These are phyloP conservation scores for Chlorociboria aeruginascens DNA, from an alignment of 495 filamentous ascomycete genomes.

Conservation along the genomic window DNA sequence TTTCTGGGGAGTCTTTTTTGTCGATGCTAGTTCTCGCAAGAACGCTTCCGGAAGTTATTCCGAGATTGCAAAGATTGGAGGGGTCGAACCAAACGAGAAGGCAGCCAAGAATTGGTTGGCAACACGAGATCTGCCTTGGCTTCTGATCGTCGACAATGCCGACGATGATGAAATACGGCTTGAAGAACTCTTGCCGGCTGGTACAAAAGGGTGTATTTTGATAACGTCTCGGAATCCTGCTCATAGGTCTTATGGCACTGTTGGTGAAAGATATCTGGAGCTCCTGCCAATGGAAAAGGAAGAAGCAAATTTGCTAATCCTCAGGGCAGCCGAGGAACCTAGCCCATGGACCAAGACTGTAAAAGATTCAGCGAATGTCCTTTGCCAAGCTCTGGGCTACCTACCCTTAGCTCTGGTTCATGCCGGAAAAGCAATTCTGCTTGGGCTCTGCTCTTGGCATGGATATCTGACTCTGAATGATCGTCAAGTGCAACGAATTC, in stretches of 20 bases:
- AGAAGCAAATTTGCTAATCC: slow-evolving; percentile 24
- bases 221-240: slow-evolving; percentile 27
- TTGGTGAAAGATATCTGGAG: slow-evolving; percentile 16
- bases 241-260: slow-evolving; percentile 20
- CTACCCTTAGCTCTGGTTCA: slow-evolving; percentile 26
- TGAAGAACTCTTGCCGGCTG: slow-evolving; percentile 21
- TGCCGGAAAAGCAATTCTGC: slow-evolving; percentile 22
- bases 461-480: slow-evolving; percentile 18
- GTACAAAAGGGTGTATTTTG: slow-evolving; percentile 22
- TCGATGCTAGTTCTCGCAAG: slow-evolving; percentile 18
- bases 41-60: slow-evolving; percentile 8
- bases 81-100: slow-evolving; percentile 17
- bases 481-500: slow-evolving; percentile 13
- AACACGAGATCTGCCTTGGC: slow-evolving; percentile 15
- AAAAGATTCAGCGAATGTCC: slow-evolving; percentile 6
- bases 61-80: slow-evolving; percentile 19
- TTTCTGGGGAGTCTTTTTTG: slow-evolving; percentile 19
- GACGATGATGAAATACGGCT: slow-evolving; percentile 22
- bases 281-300: slow-evolving; percentile 21
- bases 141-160: slow-evolving; percentile 27
- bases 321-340: slow-evolving; percentile 22
- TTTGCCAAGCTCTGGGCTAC: slow-evolving; percentile 21
- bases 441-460: slow-evolving; percentile 6
- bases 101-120: slow-evolving; percentile 24
- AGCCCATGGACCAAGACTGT: slow-evolving; percentile 11